phyloP scores from a whole-genome alignment of 1,139 yeast genomes.

The Pichia cactophila region DNA sequence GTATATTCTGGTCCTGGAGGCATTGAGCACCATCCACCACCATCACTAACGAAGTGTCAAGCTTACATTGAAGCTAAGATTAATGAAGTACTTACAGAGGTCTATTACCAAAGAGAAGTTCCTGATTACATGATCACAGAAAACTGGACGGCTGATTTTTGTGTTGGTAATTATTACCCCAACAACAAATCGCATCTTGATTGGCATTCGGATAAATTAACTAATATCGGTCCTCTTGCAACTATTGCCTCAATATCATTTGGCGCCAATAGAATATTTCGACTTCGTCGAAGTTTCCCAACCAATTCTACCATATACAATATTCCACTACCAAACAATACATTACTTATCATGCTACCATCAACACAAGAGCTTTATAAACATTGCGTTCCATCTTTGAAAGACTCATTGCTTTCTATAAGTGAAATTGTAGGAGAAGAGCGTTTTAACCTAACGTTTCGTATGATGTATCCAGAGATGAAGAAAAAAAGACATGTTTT shows the following conservation, averaged over 20 bases:
- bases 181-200: slow-evolving; percentile 46
- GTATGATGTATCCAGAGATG: slow-evolving; percentile 40
- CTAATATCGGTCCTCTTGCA: slow-evolving; percentile 64
- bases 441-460: slow-evolving; percentile 57
- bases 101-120: slow-evolving; percentile 27
- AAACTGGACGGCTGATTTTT: slow-evolving; percentile 45
- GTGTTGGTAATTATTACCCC: slow-evolving; percentile 51
- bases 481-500: slow-evolving; percentile 34
- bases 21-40: slow-evolving; percentile 6
- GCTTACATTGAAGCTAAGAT: slow-evolving; percentile 14
- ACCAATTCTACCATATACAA: slow-evolving; percentile 33
- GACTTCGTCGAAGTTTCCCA: slow-evolving; percentile 37
- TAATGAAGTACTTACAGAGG: slow-evolving; percentile 19
- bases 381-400: slow-evolving; percentile 44
- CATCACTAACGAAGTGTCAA: slow-evolving; percentile 30
- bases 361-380: slow-evolving; percentile 69
- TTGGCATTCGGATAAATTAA: slow-evolving; percentile 67
- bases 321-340: slow-evolving; percentile 56
- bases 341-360: slow-evolving; percentile 62
- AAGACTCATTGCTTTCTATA: slow-evolving; percentile 22
- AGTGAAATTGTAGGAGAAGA: slow-evolving; percentile 44
- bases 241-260: slow-evolving; percentile 57
- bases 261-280: slow-evolving; percentile 61
- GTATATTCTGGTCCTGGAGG: slow-evolving; percentile 1
- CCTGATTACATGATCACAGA: slow-evolving; percentile 20